Conservation (phyloP, 2,329 filamentous ascomycete genomes). For the Fusarium annulatum region DNA sequence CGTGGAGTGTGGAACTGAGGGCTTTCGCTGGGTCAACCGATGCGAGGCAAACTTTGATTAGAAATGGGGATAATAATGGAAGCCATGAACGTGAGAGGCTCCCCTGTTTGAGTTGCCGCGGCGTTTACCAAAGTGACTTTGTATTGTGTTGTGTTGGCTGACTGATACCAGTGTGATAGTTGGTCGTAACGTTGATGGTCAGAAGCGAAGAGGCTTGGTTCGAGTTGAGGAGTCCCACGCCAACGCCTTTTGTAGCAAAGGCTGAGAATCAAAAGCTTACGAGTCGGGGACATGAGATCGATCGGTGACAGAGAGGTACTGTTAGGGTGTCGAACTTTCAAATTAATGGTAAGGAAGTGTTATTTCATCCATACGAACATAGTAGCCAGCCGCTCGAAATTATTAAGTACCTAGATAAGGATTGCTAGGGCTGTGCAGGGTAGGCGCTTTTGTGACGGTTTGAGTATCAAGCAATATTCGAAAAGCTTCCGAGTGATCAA, state of each 20-base stretch:
- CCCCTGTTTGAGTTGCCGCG: neutral
- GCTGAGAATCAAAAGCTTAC: constrained; percentile 18
- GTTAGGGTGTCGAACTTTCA: neutral
- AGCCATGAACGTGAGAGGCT: neutral
- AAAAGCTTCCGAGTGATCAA: neutral
- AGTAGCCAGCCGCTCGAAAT: neutral
- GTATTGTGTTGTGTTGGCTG: constrained; percentile 3
- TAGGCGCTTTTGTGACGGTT: constrained; percentile 3
- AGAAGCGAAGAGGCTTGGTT: constrained; percentile 14
- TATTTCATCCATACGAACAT: neutral
- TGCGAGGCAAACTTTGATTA: constrained; percentile 44
- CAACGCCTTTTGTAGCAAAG: constrained; percentile 14
- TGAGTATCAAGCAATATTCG: neutral
- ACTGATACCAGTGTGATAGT: constrained; percentile 1
- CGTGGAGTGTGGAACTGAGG: constrained; percentile 41
- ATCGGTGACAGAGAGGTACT: constrained; percentile 15
- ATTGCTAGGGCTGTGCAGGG: constrained; percentile 19
- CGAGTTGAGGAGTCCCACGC: constrained; percentile 9
- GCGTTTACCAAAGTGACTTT: neutral
- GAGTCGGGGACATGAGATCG: constrained; percentile 1
- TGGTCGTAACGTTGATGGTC: neutral
- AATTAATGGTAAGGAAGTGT: neutral
- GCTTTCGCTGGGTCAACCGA: constrained; percentile 44
- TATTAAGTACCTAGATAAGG: neutral
- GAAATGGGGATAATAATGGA: constrained; percentile 13